Evolutionary conservation across 1,139 yeast genomes (phyloP).

Genomic region (Lodderomyces elongisporus): DNA sequence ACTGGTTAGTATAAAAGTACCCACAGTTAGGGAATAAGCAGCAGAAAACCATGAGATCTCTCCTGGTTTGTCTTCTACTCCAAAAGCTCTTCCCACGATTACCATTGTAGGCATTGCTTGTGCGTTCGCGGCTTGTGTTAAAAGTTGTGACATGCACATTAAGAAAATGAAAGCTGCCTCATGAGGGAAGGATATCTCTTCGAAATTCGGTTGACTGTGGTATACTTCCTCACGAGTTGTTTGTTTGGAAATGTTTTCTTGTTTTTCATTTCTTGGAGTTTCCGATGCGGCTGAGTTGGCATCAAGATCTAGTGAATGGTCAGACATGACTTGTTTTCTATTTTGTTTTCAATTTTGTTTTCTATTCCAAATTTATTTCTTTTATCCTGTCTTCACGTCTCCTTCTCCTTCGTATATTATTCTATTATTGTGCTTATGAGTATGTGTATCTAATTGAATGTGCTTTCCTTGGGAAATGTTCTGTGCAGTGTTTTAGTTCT

Average conservation of each 20-base stretch:
- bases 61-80: conserved; percentile 31
- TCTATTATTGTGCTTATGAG: too few relatives aligned
- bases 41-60: conserved; percentile 58
- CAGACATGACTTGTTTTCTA: too few relatives aligned
- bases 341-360: too few relatives aligned
- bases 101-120: conserved; percentile 40
- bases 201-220: conserved; percentile 12
- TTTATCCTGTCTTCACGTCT: too few relatives aligned
- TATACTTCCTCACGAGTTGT: conserved; percentile 1
- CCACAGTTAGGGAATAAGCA: conserved; percentile 53
- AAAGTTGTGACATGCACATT: conserved; percentile 39
- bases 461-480: too few relatives aligned
- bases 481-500: too few relatives aligned
- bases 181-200: conserved; percentile 16
- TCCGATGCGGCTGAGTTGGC: too few relatives aligned
- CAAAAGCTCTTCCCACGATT: conserved; percentile 34
- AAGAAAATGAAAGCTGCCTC: conserved; percentile 22
- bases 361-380: too few relatives aligned
- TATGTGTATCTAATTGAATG: too few relatives aligned
- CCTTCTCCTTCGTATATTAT: too few relatives aligned
- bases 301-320: too few relatives aligned
- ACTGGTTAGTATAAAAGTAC: conserved; percentile 55
- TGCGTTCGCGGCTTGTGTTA: conserved; percentile 47
- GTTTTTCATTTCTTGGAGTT: background rate
- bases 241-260: too few relatives aligned